Conservation (phyloP, 164 flowering plant species). For the Magnolia changhungtana region DNA sequence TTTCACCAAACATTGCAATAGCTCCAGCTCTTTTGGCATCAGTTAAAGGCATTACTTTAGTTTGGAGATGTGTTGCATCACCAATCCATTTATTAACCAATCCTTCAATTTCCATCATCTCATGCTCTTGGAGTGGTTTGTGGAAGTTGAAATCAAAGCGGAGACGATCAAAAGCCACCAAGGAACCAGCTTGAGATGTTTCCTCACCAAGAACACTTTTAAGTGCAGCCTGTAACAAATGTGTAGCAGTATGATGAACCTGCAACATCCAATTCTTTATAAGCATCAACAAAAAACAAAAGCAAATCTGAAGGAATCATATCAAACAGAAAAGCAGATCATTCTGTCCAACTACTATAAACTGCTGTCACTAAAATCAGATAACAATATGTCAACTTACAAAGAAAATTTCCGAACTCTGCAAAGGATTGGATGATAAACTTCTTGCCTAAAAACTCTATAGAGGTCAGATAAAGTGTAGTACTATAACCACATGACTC, state of each 20-base stretch:
- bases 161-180: slow-evolving; percentile 93
- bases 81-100: slow-evolving; percentile 83
- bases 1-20: slow-evolving; percentile 98
- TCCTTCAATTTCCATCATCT: slow-evolving; percentile 66
- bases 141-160: slow-evolving; percentile 95
- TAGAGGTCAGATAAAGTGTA: too few species aligned
- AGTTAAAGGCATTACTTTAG: slow-evolving; percentile 76
- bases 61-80: slow-evolving; percentile 66
- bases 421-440: too few species aligned
- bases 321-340: not conserved
- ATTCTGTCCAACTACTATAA: not conserved
- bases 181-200: slow-evolving; percentile 96
- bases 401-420: too few species aligned
- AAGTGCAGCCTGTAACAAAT: slow-evolving; percentile 91
- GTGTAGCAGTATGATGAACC: slow-evolving; percentile 99
- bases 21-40: slow-evolving; percentile 94
- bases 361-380: too few species aligned
- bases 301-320: not conserved
- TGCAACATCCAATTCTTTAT: slow-evolving; percentile 22
- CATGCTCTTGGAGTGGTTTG: slow-evolving; percentile 63
- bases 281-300: not conserved
- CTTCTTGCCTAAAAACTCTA: too few species aligned
- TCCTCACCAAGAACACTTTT: slow-evolving; percentile 75
- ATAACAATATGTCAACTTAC: too few species aligned
- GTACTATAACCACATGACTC: too few species aligned